Percentiles rank a stretch among this genome's conserved stretches.
phyloP scores from a whole-genome alignment of 441 rosid species.

The Raphanus hybrid region DNA sequence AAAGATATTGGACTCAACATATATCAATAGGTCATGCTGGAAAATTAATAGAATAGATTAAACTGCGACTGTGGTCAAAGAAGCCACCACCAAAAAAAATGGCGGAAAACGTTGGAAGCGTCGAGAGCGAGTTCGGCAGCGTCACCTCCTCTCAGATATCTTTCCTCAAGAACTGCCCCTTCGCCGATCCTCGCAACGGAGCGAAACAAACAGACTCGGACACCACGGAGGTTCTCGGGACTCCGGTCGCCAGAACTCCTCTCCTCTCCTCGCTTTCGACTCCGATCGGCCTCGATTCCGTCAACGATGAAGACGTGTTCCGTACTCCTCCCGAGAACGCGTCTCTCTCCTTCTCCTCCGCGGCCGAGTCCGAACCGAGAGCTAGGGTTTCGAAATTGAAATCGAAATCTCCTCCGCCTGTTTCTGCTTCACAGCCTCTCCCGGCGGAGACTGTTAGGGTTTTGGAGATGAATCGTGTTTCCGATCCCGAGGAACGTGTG shows the following conservation, averaged over 20 bases:
- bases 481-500: not conserved
- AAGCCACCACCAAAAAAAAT: conserved; percentile 7
- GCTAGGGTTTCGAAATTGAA: not conserved
- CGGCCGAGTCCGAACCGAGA: not conserved
- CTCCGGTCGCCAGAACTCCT: conserved; percentile 17
- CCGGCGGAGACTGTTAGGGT: not conserved
- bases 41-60: too few relatives aligned
- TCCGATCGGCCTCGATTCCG: conserved; percentile 27
- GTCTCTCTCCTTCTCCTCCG: conserved; percentile 26
- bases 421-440: not conserved
- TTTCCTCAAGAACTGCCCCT: conserved; percentile 12
- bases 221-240: conserved; percentile 20
- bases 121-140: conserved; percentile 25
- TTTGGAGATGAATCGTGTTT: not conserved
- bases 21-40: too few relatives aligned
- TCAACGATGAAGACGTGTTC: conserved; percentile 29
- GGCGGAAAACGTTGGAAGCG: conserved; percentile 28
- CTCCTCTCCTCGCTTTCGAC: conserved; percentile 24
- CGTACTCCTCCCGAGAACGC: conserved; percentile 41
- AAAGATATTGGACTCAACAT: too few relatives aligned
- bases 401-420: too few relatives aligned
- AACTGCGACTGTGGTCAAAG: not conserved
- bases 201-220: not conserved
- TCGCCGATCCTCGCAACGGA: not conserved
- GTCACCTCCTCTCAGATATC: conserved; percentile 35